Base-by-base conservation (phyloP, 495 filamentous ascomycete species). In the Penicillium samsonianum region DNA sequence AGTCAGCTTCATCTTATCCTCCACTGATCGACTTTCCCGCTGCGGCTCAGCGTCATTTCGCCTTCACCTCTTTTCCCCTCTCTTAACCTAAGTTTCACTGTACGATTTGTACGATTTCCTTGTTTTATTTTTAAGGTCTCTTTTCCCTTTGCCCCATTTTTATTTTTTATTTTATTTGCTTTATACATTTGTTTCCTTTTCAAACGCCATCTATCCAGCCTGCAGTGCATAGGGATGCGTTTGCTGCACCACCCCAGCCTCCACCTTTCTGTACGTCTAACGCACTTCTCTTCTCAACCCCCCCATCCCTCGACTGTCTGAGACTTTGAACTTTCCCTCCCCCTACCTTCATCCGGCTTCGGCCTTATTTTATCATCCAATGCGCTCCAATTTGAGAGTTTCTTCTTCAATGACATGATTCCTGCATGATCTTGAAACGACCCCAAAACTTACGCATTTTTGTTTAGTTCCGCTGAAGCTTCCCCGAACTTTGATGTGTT, bases 241-340 rank as follows among this genome's bases (percentile, higher is more conserved):
- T 67, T 67, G 67, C 63, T 68, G 65, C 65, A 67, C 59, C 56
- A 62, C 65, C 65, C 61, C 57, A 51, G 45, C 55, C 53, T 54
- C 43, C 63, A 66, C 63, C 63, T 60, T 70, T 68, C 62, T 67
- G 64, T 67, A 67, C 67, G 55, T 60, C 62, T 37, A 40, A 41
- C 52, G 41, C 51, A 56, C 60, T 50, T 40, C 16, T 33, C 30
- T 55, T 55, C 51, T 44, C 60, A 35, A 40, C 52, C 49, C 50
- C 55, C 48, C 55, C 26, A 48, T 28, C 49, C 53, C 57, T 56
- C 57, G 43, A 55, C 38, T 57, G 53, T 53, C 42, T 63, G 26
- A 48, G 56, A 40, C 62, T 63, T 63, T 61, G 61, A 55, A 17
- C 62, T 55, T 50, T 49, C 51, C 25, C 48, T 61, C 44, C 42